These are phyloP conservation scores for Fusarium virguliforme DNA, from an alignment of 2,329 filamentous ascomycete genomes.

Conservation along the genomic window DNA sequence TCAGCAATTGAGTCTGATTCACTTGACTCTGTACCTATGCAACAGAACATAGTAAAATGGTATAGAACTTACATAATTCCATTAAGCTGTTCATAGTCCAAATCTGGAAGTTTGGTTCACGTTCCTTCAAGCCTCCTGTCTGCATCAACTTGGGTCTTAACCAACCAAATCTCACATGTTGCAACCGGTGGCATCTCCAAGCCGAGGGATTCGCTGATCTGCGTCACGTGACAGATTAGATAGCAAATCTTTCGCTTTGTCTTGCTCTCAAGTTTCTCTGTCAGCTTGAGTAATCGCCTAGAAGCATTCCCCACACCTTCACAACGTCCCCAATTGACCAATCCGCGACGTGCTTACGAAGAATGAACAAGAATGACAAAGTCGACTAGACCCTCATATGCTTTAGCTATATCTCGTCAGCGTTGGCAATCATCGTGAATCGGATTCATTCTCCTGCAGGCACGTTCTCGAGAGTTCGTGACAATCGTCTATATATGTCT, in stretches of 20 bases:
- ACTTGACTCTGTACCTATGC: too few species aligned
- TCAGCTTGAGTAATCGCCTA: constrained; percentile 45
- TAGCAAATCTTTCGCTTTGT: background rate
- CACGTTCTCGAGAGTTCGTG: constrained; percentile 51
- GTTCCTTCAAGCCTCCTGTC: background rate
- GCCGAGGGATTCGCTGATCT: background rate
- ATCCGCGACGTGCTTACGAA: constrained; percentile 39
- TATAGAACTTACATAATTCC: background rate
- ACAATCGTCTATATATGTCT: constrained; percentile 58
- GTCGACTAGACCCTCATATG: constrained; percentile 27
- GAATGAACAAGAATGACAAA: constrained; percentile 48
- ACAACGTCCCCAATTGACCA: constrained; percentile 29
- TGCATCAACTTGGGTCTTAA: background rate
- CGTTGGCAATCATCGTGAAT: constrained; percentile 48
- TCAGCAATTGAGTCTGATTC: background rate
- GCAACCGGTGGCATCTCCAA: background rate
- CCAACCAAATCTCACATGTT: background rate
- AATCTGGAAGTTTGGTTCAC: background rate
- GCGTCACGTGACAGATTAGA: constrained; percentile 28
- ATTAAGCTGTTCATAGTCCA: background rate
- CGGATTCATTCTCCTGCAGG: constrained; percentile 28
- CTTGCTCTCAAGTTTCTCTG: constrained; percentile 12
- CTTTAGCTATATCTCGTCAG: constrained; percentile 49
- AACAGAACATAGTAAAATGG: background rate
- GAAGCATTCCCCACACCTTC: constrained; percentile 16